These are phyloP conservation scores for Trichophyton schoenleinii DNA, from an alignment of 2,329 filamentous ascomycete species.

Conservation along the genomic window DNA sequence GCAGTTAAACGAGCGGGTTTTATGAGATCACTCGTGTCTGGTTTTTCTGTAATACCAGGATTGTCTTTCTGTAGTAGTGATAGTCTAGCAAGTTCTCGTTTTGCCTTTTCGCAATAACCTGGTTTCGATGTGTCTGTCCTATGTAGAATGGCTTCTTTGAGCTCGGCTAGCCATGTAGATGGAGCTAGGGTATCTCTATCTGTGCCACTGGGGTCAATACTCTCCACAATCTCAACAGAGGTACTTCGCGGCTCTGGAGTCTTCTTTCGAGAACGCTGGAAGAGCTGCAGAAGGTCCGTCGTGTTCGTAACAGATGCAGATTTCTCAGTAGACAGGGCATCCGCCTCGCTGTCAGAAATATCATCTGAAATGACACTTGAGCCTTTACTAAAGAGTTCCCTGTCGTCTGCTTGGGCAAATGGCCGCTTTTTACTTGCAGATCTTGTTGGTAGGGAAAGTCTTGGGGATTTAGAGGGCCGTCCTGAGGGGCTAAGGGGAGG, in stretches of 20 bases:
- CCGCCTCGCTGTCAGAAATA: background rate
- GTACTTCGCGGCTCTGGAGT: background rate
- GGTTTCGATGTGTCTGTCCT: slow-evolving; percentile 13
- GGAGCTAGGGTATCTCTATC: background rate
- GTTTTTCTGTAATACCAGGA: background rate
- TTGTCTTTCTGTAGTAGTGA: slow-evolving; percentile 4
- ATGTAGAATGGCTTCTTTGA: slow-evolving; percentile 12
- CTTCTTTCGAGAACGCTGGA: background rate
- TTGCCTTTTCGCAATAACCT: slow-evolving; percentile 4
- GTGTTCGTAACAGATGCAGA: background rate
- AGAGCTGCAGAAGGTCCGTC: background rate
- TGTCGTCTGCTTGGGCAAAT: background rate
- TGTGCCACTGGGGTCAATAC: background rate
- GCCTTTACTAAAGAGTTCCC: no score
- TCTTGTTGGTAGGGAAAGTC: background rate
- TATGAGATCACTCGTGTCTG: slow-evolving; percentile 1
- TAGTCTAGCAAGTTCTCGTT: slow-evolving; percentile 9
- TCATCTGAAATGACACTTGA: background rate
- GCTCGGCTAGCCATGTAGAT: background rate
- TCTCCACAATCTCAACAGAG: background rate
- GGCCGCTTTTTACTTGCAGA: background rate
- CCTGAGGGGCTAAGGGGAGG: background rate
- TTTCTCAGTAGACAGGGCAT: background rate
- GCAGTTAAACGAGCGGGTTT: slow-evolving; percentile 12
- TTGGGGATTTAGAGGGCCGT: background rate